Base-by-base conservation (phyloP, 805 yeast species). In the Lachancea mirantina region DNA sequence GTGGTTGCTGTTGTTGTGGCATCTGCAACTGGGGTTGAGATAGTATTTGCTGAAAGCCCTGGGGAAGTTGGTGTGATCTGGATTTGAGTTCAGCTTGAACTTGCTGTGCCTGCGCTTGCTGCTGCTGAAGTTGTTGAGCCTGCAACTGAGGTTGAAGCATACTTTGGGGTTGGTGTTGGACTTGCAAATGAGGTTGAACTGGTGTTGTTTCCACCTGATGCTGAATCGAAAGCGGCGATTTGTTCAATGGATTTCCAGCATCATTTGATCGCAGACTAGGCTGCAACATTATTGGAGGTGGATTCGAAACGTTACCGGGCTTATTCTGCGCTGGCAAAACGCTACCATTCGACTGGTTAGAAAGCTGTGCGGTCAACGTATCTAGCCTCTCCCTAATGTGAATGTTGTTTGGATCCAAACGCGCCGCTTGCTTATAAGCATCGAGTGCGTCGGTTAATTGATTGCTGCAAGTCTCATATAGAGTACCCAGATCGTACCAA, bases 401-500 rank as follows among this genome's bases (percentile, higher is more conserved):
- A 31, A 92, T 84, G 55, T 92, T 89, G 42, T 76, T 82, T 25
- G 97, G 96, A 54, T 92, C 97, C 46, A 92, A 74, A 32, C 94
- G 76, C 21, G 94, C 95, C 4, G 98, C 98, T 43, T 94, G 92
- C 50, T 84, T 84, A 56, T 92, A 92, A 2, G 98, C 98, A 61
- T 92, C 97, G 43, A 92, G 65, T 1, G 98, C 98, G 57, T 92
- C 98, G 39, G 79, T 73, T 39, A 87, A 72, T 62, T 92, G 98
- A 62, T 89, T 88, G 62, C 88, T 92, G 64, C 98, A 92, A 21
- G 96, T 85, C 62, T 92, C 98, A 59, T 92, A 92, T 25, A 92
- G 65, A 5, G 97, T 92, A 38, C 98, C 98, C 53, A 92, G 71
- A 61, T 92, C 98, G 61, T 92, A 92, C 98, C 98, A 92, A 16